Evolutionary conservation across 495 filamentous ascomycete species (phyloP).

Genomic region (Neurospora tetraspora): DNA sequence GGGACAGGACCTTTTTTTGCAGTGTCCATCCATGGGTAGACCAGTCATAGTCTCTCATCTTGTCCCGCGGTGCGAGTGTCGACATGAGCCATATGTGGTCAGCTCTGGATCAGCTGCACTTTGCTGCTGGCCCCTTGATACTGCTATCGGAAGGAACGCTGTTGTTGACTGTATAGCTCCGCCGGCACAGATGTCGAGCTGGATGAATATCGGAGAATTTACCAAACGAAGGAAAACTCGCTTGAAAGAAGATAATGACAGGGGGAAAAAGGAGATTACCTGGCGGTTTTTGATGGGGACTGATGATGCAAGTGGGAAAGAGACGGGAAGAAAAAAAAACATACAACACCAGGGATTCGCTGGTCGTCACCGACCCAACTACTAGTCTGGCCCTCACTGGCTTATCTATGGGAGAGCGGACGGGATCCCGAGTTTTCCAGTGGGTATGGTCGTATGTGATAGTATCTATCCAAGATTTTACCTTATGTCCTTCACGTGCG

Average conservation of each 20-base stretch:
- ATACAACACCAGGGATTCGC: neutral
- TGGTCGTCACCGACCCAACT: neutral
- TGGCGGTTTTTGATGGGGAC: too few relatives aligned
- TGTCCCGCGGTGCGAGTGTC: neutral
- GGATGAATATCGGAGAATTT: too few relatives aligned
- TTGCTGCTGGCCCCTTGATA: too few relatives aligned
- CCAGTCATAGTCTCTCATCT: constrained; percentile 17
- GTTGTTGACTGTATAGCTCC: too few relatives aligned
- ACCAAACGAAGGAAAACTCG: too few relatives aligned
- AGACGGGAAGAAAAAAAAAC: neutral
- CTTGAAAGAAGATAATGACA: too few relatives aligned
- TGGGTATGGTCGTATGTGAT: neutral
- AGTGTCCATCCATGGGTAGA: constrained; percentile 32
- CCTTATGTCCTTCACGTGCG: neutral
- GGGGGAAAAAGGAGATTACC: too few relatives aligned
- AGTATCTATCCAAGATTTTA: rapidly evolving
- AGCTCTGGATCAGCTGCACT: too few relatives aligned
- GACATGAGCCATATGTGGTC: neutral
- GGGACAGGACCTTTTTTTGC: constrained; percentile 30
- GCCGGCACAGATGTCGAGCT: too few relatives aligned
- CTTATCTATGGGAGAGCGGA: neutral
- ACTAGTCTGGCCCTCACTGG: neutral
- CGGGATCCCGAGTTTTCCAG: neutral
- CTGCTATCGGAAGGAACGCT: too few relatives aligned
- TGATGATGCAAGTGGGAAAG: too few relatives aligned